Evolutionary conservation across 139 green algal genomes (phyloP).

Genomic region (Chlamydomonas incerta): DNA sequence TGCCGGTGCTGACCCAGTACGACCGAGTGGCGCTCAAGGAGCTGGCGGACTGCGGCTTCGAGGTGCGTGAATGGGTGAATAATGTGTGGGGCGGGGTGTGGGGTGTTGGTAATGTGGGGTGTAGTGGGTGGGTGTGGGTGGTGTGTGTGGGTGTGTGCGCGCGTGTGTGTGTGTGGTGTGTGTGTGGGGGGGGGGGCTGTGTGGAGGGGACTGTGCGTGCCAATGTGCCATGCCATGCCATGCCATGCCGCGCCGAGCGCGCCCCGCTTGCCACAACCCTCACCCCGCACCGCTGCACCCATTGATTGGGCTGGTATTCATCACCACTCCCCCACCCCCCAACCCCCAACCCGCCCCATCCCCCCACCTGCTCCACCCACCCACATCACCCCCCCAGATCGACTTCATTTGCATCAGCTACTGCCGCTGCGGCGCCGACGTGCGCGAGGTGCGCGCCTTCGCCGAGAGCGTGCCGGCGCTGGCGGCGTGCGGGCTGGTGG

Average conservation of each 20-base stretch:
- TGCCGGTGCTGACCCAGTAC: slow-evolving; percentile 73
- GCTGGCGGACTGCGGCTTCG: neutral
- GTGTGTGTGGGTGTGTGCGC: too few relatives aligned
- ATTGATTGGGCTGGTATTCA: too few relatives aligned
- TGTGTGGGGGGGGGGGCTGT: too few relatives aligned
- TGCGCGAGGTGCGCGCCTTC: slow-evolving; percentile 66
- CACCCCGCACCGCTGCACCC: too few relatives aligned
- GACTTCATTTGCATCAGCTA: slow-evolving; percentile 86
- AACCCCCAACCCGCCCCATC: neutral
- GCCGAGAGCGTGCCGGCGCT: neutral
- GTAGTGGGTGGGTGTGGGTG: too few relatives aligned
- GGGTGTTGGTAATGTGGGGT: too few relatives aligned
- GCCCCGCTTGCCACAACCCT: too few relatives aligned
- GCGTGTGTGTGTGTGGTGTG: too few relatives aligned
- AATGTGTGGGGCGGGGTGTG: too few relatives aligned
- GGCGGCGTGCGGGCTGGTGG: slow-evolving; percentile 66
- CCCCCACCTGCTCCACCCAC: neutral
- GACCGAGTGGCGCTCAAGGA: slow-evolving; percentile 30
- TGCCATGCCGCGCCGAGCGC: too few relatives aligned
- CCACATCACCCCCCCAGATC: slow-evolving; percentile 60
- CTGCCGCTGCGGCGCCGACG: slow-evolving; percentile 75
- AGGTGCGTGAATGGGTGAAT: slow-evolving; percentile 5
- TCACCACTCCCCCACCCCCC: neutral
- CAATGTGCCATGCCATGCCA: too few relatives aligned
- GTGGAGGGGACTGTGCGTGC: too few relatives aligned